These are phyloP conservation scores for Eutypella sp. DNA, from an alignment of 2,329 filamentous ascomycete genomes.

Conservation along the genomic window DNA sequence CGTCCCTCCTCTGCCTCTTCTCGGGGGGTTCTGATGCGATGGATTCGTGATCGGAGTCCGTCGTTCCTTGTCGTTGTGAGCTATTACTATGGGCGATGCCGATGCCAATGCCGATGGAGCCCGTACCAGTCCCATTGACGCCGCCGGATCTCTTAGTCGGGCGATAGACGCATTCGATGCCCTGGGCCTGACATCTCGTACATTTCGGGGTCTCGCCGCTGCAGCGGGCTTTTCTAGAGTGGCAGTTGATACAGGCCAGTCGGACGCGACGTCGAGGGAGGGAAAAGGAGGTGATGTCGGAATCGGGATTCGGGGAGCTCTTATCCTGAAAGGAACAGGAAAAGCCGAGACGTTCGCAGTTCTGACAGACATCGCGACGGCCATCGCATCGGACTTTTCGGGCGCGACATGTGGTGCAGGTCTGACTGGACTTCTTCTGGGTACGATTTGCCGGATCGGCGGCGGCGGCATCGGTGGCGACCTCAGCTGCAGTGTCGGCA, in stretches of 20 bases:
- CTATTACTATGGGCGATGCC: not conserved
- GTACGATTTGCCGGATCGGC: conserved; percentile 27
- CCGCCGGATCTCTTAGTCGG: conserved; percentile 27
- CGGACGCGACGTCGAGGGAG: conserved; percentile 50
- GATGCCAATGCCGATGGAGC: conserved; percentile 4
- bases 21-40: conserved; percentile 28
- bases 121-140: conserved; percentile 16
- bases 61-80: conserved; percentile 18
- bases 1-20: conserved; percentile 25
- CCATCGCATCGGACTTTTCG: conserved; percentile 57
- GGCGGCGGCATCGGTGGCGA: conserved; percentile 27
- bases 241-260: conserved; percentile 53
- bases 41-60: conserved; percentile 29
- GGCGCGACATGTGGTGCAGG: conserved; percentile 50
- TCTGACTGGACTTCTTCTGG: conserved; percentile 32
- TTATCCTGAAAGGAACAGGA: conserved; percentile 52
- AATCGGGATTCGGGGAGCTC: conserved; percentile 27
- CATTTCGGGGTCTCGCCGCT: conserved; percentile 53
- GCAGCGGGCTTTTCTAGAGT: conserved; percentile 54
- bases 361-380: conserved; percentile 47
- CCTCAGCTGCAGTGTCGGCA: conserved; percentile 29
- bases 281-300: conserved; percentile 34
- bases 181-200: conserved; percentile 46
- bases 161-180: conserved; percentile 52
- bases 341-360: conserved; percentile 55